These are phyloP conservation scores for Thielaviopsis musarum DNA, from an alignment of 2,329 filamentous ascomycete genomes.

Conservation along the genomic window DNA sequence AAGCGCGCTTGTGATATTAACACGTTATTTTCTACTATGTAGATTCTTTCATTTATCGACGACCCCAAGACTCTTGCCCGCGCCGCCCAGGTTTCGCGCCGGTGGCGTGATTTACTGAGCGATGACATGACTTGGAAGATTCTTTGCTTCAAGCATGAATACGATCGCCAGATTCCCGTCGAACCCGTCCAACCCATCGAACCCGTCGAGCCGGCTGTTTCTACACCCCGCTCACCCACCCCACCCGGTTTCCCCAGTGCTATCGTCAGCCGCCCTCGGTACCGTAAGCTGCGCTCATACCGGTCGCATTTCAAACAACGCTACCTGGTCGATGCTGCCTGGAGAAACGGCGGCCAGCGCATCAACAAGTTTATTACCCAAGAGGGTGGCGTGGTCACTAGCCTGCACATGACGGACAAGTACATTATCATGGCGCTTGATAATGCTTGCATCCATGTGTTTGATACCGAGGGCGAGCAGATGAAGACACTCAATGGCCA, in stretches of 20 bases:
- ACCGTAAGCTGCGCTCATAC: constrained; percentile 61
- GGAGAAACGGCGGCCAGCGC: constrained; percentile 79
- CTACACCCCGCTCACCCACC: constrained; percentile 15
- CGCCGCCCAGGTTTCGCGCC: constrained; percentile 85
- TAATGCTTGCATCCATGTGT: constrained; percentile 97
- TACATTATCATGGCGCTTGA: constrained; percentile 97
- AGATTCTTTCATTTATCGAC: constrained; percentile 94
- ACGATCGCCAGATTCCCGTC: constrained; percentile 44
- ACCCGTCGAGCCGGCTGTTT: neutral
- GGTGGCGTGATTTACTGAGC: constrained; percentile 84
- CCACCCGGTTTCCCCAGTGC: constrained; percentile 11
- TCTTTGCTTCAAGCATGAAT: constrained; percentile 89
- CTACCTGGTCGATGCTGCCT: constrained; percentile 93
- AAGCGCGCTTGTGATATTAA: too few species aligned
- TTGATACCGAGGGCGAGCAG: constrained; percentile 76
- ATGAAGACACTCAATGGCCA: constrained; percentile 85
- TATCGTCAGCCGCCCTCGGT: constrained; percentile 18
- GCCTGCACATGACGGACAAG: constrained; percentile 79
- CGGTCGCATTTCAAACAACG: constrained; percentile 95
- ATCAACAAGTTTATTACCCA: constrained; percentile 81
- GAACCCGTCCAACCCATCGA: constrained; percentile 16
- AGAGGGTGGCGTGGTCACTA: constrained; percentile 93
- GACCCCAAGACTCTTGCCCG: constrained; percentile 86
- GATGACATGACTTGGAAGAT: constrained; percentile 99
- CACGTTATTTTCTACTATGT: neutral